Evolutionary conservation across 2,329 filamentous ascomycete species (phyloP), one percentile per base, ranked within the genome.

Genomic region (Pseudopithomyces chartarum): DNA sequence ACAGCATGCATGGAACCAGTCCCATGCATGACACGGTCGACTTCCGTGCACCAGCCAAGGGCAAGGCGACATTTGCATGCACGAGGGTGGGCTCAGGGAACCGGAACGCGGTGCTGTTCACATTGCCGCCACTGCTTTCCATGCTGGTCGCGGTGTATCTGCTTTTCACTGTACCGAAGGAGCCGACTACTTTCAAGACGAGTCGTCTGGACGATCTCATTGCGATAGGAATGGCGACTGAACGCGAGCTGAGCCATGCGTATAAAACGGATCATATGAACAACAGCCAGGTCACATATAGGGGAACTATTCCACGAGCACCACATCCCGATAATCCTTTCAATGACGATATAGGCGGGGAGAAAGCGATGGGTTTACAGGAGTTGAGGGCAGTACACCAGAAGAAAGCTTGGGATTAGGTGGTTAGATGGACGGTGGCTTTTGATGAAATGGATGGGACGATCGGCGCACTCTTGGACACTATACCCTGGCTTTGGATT

Each of bases 21-120:
- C 54, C 54, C 5, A 33, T 56, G 1, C 26, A 22, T 3, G 54
- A 56, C 26, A 44, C 12, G 34, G 32, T 38, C 22, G 33, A 51
- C 6, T 56, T 56, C 15, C 32, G 20, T 26, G 23, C 54, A 17
- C 22, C 54, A 13, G 54, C 49, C 10, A 20, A 17, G 20, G 54
- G 54, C 8, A 51, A 56, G 17, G 54, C 54, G 3, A 52, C 54
- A 15, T 56, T 56, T 43, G 54, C 54, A 2, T 56, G 54, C 42
- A 56, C 54, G 20, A 43, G 54, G 5, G 54, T 56, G 8, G 54
- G 54, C 10, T 52, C 47, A 20, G 54, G 54, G 6, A 46, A 45
- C 6, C 23, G 23, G 7, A 47, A 40, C 3, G 54, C 54, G 8
- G 20, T 56, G 17, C 47, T 56, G 10, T 56, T 56, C 38, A 45